Percentiles rank a stretch among this genome's conserved stretches.
phyloP scores from a whole-genome alignment of 768 basidiomycete genomes.

The Mycena galericulata region DNA sequence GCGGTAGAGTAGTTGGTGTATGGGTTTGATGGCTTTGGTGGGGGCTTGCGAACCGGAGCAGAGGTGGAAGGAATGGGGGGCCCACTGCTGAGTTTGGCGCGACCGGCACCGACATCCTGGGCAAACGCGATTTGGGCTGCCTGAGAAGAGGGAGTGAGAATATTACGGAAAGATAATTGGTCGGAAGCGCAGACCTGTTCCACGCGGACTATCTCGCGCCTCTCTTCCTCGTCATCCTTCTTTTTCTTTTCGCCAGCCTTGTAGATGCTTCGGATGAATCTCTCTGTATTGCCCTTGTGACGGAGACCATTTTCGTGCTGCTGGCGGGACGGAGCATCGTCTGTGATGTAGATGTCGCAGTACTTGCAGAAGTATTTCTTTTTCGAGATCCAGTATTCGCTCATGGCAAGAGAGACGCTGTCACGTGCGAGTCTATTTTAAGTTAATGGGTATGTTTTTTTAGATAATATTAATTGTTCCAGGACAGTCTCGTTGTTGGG shows the following conservation, averaged over 20 bases:
- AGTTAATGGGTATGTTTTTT: too few species aligned
- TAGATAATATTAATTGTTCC: too few species aligned
- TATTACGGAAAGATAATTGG: neutral
- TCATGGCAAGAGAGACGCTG: too few species aligned
- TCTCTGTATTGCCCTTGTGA: constrained; percentile 94
- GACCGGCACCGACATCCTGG: constrained; percentile 79
- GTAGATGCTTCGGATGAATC: constrained; percentile 93
- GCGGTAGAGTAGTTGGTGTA: constrained; percentile 91
- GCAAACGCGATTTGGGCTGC: constrained; percentile 86
- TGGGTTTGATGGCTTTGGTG: constrained; percentile 69
- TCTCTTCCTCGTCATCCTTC: constrained; percentile 88
- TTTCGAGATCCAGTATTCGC: constrained; percentile 93
- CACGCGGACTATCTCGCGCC: constrained; percentile 86
- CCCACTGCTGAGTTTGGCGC: constrained; percentile 53
- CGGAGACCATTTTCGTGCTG: constrained; percentile 95
- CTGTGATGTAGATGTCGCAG: constrained; percentile 96
- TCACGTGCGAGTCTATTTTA: too few species aligned
- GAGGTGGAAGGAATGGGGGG: constrained; percentile 26
- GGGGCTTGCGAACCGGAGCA: constrained; percentile 52
- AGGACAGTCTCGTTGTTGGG: too few species aligned
- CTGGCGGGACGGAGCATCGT: constrained; percentile 91
- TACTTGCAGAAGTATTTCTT: constrained; percentile 97
- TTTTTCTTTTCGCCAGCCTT: constrained; percentile 91
- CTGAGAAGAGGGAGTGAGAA: constrained; percentile 51
- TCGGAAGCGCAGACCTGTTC: constrained; percentile 69